Conservation (phyloP, 495 filamentous ascomycete species). For the Amorphotheca resinae region DNA sequence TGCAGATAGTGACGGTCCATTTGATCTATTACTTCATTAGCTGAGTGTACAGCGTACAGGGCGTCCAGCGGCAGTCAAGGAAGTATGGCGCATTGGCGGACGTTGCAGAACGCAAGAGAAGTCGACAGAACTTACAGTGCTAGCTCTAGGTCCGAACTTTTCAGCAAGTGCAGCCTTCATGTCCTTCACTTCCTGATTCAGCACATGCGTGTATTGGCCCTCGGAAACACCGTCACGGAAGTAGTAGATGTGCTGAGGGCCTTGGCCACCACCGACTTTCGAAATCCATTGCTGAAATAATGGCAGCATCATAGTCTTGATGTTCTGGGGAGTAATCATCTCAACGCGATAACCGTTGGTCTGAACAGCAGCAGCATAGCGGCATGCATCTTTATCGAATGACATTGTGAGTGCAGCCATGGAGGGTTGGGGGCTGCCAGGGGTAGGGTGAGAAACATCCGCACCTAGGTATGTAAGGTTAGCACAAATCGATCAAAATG, state of each 20-base stretch:
- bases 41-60: too few species aligned
- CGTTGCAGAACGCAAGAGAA: not conserved
- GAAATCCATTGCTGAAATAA: slow-evolving; percentile 51
- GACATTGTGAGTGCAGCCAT: slow-evolving; percentile 83
- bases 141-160: slow-evolving; percentile 3
- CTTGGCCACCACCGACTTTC: slow-evolving; percentile 33
- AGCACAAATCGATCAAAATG: too few species aligned
- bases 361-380: slow-evolving; percentile 65
- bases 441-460: slow-evolving; percentile 76
- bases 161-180: slow-evolving; percentile 48
- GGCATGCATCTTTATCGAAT: slow-evolving; percentile 49
- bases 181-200: slow-evolving; percentile 58
- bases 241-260: slow-evolving; percentile 67
- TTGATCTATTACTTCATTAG: slow-evolving; percentile 30
- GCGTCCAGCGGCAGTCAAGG: too few species aligned
- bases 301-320: slow-evolving; percentile 47
- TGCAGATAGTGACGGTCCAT: slow-evolving; percentile 73
- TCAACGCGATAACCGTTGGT: slow-evolving; percentile 69
- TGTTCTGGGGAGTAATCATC: slow-evolving; percentile 52
- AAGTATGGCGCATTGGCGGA: too few species aligned
- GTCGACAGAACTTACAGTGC: not conserved
- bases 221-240: slow-evolving; percentile 91
- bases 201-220: slow-evolving; percentile 64
- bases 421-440: slow-evolving; percentile 51
- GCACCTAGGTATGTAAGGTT: too few species aligned